Base-by-base conservation (phyloP, 2,329 filamentous ascomycete genomes). In the Didymellaceae sp. region DNA sequence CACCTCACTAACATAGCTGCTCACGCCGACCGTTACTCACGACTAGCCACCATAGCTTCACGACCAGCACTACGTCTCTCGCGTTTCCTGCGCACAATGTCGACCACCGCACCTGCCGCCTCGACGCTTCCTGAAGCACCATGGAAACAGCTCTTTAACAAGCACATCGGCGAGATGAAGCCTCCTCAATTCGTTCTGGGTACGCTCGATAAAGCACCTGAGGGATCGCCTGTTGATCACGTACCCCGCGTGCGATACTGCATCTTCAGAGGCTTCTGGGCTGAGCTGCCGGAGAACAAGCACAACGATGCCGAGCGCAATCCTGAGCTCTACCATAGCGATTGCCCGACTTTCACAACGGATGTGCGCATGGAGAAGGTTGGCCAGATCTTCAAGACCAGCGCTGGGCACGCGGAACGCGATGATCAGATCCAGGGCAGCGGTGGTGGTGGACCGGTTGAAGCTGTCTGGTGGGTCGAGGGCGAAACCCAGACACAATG, bases 351-450 rank as follows among this genome's bases (percentile, higher is more conserved):
- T 1, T 87, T 97, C 66, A 96, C 93, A 1, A 96, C 91, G 0
- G 94, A 97, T 72, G 84, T 84, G 7, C 84, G 93, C 35, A 96
- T 95, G 90, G 82, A 86, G 52, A 97, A 97, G 78, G 79, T 88
- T 0, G 77, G 79, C 2, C 87, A 97, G 72, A 74, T 97, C 3
- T 83, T 86, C 55, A 77, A 75, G 5, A 79, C 75, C 5, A 77
- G 76, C 9, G 69, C 74, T 18, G 79, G 76, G 6, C 74, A 79
- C 42, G 79, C 79, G 6, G 70, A 74, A 24, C 73, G 74, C 25
- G 68, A 65, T 5, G 75, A 62, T 58, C 78, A 74, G 54, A 62
- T 68, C 30, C 68, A 74, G 54, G 77, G 84, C 46, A 80, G 78
- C 55, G 86, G 86, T 8, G 82, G 86, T 26, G 86, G 90, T 30